A percentile compares a stretch with the other conserved stretches of the same genome.
Evolutionary conservation across 345 rosid genomes (phyloP).

Genomic region (Passiflora organensis): DNA sequence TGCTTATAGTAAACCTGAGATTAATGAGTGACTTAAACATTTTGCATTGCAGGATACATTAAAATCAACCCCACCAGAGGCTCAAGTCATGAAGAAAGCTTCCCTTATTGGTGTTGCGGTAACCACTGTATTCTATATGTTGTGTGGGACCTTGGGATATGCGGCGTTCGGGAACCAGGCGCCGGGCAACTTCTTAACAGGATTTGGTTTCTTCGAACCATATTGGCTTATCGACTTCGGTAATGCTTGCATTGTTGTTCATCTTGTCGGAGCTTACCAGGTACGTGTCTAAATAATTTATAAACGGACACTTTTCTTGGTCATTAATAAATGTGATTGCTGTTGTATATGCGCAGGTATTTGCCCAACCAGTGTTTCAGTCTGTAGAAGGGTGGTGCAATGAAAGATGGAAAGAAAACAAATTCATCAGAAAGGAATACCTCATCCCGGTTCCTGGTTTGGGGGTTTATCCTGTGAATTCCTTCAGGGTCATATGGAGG

Average conservation of each 20-base stretch:
- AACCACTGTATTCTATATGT: constrained; percentile 5
- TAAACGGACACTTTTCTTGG: too few relatives aligned
- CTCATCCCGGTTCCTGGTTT: background rate
- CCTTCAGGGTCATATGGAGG: constrained; percentile 7
- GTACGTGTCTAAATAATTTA: background rate
- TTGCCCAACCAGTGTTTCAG: constrained; percentile 8
- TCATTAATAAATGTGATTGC: background rate
- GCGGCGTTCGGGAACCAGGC: constrained; percentile 10
- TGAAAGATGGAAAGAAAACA: constrained; percentile 3
- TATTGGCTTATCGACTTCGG: constrained; percentile 15
- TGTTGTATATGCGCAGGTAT: constrained; percentile 1
- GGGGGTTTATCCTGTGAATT: background rate
- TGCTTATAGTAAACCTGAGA: background rate
- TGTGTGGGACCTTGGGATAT: constrained; percentile 13
- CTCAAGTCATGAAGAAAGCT: constrained; percentile 9
- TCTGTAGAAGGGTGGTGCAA: constrained; percentile 5
- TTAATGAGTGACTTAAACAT: too few relatives aligned
- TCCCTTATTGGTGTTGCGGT: background rate
- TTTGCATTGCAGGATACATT: constrained; percentile 7
- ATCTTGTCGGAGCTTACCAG: constrained; percentile 17
- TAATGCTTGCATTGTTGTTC: constrained; percentile 2
- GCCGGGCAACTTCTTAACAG: constrained; percentile 13
- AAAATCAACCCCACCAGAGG: constrained; percentile 9
- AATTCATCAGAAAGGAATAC: constrained; percentile 9
- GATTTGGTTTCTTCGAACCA: constrained; percentile 16